Base-by-base conservation (phyloP, 2,329 filamentous ascomycete genomes). In the Fusarium incarnatum region DNA sequence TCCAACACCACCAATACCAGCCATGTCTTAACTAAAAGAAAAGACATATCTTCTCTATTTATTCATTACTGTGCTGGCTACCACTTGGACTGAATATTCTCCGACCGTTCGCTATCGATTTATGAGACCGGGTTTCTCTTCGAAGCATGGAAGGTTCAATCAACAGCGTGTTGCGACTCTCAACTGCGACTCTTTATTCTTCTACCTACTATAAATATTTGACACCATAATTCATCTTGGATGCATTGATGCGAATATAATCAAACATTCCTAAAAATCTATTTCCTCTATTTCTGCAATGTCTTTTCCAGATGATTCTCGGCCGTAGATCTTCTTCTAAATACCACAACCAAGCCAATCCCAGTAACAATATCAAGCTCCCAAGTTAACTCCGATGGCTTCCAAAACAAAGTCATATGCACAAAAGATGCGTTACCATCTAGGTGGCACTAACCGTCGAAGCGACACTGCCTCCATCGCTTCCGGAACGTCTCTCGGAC, bases 391-490 rank as follows among this genome's bases (percentile, higher is more conserved):
- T 65, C 68, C 68, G 28, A 6, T 45, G 20, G 30, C 46, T 56
- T 49, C 60, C 28, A 61, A 61, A 60, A 41, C 8, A 56, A 27
- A 65, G 56, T 55, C 44, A 55, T 18, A 57, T 53, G 16, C 30
- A 53, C 55, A 45, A 27, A 64, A 58, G n/a, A 32, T 28, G n/a
- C 37, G n/a, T 50, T n/a, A 20, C 45, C 40, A 30, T 61, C 60
- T 71, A 73, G 16, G 50, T 60, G 42, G 75, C 76, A 55, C 77
- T 79, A 9, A 76, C 70, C 9, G 74, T 78, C 22, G 81, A 82
- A 9, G 75, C 77, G 54, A 81, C 71, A 62, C 81, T 82, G 2
- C 77, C 79, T 16, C 71, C 72, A 28, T 82, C 81, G 60, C 81
- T 83, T 13, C 69, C 72, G 25, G 80, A 82, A 25, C 77, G 76